Conservation (phyloP, 2,329 filamentous ascomycete species). For the Mycosphaerella arachidis region DNA sequence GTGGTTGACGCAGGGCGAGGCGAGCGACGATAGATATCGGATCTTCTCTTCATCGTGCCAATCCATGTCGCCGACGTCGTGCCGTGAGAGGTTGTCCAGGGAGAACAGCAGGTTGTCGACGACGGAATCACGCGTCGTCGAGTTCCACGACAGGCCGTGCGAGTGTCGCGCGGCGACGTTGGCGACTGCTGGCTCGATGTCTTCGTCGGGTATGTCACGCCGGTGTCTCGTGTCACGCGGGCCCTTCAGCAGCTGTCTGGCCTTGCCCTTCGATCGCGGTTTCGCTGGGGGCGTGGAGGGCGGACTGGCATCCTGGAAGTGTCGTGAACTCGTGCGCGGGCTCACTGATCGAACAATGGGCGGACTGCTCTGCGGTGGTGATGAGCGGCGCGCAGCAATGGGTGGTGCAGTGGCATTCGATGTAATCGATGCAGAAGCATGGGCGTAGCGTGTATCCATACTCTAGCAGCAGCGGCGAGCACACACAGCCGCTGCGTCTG, state of each 20-base stretch:
- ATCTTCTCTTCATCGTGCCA: conserved; percentile 19
- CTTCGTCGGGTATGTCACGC: conserved; percentile 6
- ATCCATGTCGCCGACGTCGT: conserved; percentile 12
- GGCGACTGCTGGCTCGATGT: conserved; percentile 1
- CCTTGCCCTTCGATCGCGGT: conserved; percentile 11
- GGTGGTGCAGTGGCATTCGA: background rate
- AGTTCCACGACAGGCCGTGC: conserved; percentile 79
- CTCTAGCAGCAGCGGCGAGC: background rate
- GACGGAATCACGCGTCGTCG: conserved; percentile 80
- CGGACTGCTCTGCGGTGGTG: background rate
- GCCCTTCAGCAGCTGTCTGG: conserved; percentile 16
- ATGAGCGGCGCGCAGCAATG: background rate
- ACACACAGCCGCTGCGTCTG: background rate
- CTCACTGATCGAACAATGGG: background rate
- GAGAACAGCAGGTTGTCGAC: conserved; percentile 95
- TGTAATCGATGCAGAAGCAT: background rate
- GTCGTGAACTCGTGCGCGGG: background rate
- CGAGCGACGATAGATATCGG: conserved; percentile 17
- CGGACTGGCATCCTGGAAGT: conserved; percentile 5
- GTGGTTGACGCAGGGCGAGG: conserved; percentile 7
- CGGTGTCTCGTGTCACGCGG: background rate
- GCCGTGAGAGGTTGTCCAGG: conserved; percentile 69
- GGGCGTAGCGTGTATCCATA: background rate
- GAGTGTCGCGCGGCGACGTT: conserved; percentile 46
- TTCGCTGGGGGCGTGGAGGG: conserved; percentile 7